Evolutionary conservation across 2,329 filamentous ascomycete species (phyloP).

Genomic region (Lachnellula occidentalis): DNA sequence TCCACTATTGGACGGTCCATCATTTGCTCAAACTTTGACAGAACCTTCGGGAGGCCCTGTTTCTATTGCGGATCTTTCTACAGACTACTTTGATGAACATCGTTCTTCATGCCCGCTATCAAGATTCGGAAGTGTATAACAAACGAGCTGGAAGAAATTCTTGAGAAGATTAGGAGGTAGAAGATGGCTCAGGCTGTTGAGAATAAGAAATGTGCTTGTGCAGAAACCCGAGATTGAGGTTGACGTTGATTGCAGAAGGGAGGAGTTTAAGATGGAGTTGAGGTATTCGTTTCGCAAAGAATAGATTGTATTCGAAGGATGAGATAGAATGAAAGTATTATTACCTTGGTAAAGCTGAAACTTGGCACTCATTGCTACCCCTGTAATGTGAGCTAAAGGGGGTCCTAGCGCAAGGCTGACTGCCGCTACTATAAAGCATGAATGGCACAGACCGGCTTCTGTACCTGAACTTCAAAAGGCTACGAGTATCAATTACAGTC

Average conservation of each 20-base stretch:
- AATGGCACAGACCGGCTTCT: not conserved
- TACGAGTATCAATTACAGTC: not conserved
- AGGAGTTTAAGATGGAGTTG: conserved; percentile 21
- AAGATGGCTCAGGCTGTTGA: conserved; percentile 1
- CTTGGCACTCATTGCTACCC: not conserved
- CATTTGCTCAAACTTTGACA: not conserved
- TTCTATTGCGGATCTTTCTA: conserved; percentile 1
- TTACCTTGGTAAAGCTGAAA: too few species aligned
- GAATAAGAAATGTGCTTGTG: not conserved
- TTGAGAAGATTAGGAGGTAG: conserved; percentile 18
- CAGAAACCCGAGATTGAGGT: not conserved
- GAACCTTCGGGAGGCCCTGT: not conserved
- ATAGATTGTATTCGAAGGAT: not conserved
- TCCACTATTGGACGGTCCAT: not conserved
- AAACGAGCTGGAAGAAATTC: conserved; percentile 15
- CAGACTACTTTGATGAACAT: conserved; percentile 19
- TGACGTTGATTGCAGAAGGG: conserved; percentile 2
- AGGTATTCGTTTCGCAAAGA: conserved; percentile 20
- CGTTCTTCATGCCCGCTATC: conserved; percentile 3
- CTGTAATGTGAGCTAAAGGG: not conserved
- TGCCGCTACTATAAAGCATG: not conserved
- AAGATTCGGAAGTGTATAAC: conserved; percentile 12
- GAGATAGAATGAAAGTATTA: not conserved
- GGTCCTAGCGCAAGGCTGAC: not conserved
- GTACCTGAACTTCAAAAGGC: not conserved